Conservation (phyloP, 495 filamentous ascomycete genomes). For the Xylaria grammica region DNA sequence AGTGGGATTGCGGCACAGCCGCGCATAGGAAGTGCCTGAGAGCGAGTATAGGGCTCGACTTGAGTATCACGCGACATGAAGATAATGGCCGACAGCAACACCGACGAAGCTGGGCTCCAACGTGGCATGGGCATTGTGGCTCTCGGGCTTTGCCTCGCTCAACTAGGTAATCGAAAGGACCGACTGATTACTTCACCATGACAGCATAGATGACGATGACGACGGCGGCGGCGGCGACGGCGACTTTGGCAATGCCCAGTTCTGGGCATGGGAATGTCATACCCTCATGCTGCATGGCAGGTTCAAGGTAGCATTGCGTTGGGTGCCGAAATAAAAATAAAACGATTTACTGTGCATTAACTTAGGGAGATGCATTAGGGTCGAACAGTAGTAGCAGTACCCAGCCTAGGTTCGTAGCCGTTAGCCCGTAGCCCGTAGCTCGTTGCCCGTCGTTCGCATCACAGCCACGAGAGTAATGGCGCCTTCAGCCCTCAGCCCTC, state of each 20-base stretch:
- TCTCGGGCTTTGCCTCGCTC: not conserved
- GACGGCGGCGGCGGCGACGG: not conserved
- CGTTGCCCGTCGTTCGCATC: constrained; percentile 3
- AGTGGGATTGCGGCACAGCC: constrained; percentile 14
- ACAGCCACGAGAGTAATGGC: constrained; percentile 9
- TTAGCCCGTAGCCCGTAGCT: too few relatives aligned
- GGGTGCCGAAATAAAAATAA: constrained; percentile 11
- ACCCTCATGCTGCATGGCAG: constrained; percentile 2
- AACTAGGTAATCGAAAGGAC: not conserved
- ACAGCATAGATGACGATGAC: not conserved
- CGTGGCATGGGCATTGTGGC: constrained; percentile 10
- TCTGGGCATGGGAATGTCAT: not conserved
- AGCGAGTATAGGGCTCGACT: not conserved
- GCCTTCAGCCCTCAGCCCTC: not conserved
- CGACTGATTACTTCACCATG: not conserved
- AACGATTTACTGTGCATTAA: constrained; percentile 14
- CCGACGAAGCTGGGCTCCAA: not conserved
- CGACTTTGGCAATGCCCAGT: not conserved
- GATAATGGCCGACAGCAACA: not conserved
- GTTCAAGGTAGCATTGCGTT: constrained; percentile 20
- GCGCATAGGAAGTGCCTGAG: not conserved
- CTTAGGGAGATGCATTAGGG: constrained; percentile 2
- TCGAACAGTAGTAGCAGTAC: not conserved
- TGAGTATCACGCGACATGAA: constrained; percentile 9
- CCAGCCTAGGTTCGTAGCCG: too few relatives aligned